Evolutionary conservation across 805 yeast genomes (phyloP).

Genomic region (Ogataea dorogensis): DNA sequence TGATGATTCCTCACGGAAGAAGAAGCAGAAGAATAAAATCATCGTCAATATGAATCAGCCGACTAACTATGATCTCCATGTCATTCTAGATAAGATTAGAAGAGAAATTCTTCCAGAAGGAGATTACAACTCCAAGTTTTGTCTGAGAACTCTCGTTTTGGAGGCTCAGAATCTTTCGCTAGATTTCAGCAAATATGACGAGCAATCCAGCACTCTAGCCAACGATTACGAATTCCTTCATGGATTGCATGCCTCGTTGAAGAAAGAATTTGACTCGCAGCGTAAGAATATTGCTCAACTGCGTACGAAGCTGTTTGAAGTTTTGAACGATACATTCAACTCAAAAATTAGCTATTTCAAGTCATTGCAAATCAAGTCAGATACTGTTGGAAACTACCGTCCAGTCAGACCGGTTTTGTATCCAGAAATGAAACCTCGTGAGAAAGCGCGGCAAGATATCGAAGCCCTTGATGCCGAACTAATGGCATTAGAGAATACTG

Average conservation of each 20-base stretch:
- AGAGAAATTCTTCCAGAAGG: slow-evolving; percentile 33
- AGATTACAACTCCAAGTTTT: slow-evolving; percentile 32
- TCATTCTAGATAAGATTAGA: slow-evolving; percentile 31
- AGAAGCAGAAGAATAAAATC: slow-evolving; percentile 14
- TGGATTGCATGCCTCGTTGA: slow-evolving; percentile 15
- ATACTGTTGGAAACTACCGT: slow-evolving; percentile 60
- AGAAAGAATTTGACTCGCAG: slow-evolving; percentile 42
- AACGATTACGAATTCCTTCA: slow-evolving; percentile 21
- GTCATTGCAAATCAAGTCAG: slow-evolving; percentile 83
- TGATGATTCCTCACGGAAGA: slow-evolving; percentile 19
- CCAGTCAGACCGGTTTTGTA: slow-evolving; percentile 23
- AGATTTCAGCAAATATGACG: slow-evolving; percentile 29
- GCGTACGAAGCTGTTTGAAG: slow-evolving; percentile 48
- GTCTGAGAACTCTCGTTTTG: slow-evolving; percentile 24
- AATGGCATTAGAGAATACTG: slow-evolving; percentile 15
- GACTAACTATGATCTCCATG: slow-evolving; percentile 32
- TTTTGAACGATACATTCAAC: slow-evolving; percentile 67
- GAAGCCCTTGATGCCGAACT: slow-evolving; percentile 17
- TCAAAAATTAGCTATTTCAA: slow-evolving; percentile 78
- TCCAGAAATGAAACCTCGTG: slow-evolving; percentile 19
- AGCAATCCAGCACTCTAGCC: slow-evolving; percentile 10
- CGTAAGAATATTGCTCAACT: slow-evolving; percentile 39
- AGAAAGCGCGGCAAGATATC: slow-evolving; percentile 23
- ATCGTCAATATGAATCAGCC: slow-evolving; percentile 18
- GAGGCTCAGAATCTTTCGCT: slow-evolving; percentile 28